Base-by-base conservation (phyloP, 2,329 filamentous ascomycete genomes). In the Ceratocystis ficicola region DNA sequence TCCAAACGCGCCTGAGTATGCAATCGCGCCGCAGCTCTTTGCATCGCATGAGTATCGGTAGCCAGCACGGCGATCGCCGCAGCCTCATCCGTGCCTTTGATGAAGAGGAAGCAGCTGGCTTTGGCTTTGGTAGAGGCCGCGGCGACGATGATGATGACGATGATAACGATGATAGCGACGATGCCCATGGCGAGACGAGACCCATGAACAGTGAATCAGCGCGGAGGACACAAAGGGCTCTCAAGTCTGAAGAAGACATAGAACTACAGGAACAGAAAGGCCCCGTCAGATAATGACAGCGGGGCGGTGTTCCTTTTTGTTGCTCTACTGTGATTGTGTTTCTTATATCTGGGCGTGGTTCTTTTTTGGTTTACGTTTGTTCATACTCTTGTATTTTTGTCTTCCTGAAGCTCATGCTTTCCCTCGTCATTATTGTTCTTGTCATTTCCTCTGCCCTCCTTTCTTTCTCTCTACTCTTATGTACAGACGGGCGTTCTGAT, bases 1-100 rank as follows among this genome's bases (percentile, higher is more conserved):
- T 95, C 70, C 89, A 94, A 72, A 97, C 94, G 20, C 86, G 95
- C 68, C 84, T 91, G 69, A 95, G 90, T 73, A 96, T 99, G 90
- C 94, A 97, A 74, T 82, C 88, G 5, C 82, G 93, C 70, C 82
- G 94, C 70, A 94, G 88, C 70, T 81, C 83, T 69, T 83, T 86
- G 15, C 78, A 80, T 67, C 79, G 86, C 65, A 85, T 84, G 72
- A 86, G 85, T 71, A 80, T 83, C 61, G 84, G 85, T 72, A 83
- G 83, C 72, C 83, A 80, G 67, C 81, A 82, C 68, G 83, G 84
- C 46, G 90, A 94, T 71, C 83, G 89, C 65, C 86, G 92, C 69
- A 89, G 89, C 3, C 79, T 97, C 28, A 96, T 97, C 75, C 87
- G 88, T 68, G 87, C 86, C 10, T 96, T 96, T 71, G 93, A 97